Conservation (phyloP, 306 rosid genomes). For the Myrica gale region DNA sequence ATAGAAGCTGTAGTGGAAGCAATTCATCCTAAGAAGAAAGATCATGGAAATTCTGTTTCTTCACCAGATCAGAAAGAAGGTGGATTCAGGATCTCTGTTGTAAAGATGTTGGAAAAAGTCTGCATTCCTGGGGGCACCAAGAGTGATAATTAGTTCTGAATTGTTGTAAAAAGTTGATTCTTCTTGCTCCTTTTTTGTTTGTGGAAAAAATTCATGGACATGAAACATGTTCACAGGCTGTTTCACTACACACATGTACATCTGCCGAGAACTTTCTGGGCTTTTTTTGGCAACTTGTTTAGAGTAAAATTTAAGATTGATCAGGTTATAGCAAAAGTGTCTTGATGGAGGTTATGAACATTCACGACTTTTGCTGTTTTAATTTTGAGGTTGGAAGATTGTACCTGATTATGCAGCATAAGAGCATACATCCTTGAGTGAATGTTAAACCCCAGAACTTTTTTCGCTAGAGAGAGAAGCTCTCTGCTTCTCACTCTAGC, state of each 20-base stretch:
- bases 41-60: slow-evolving; percentile 20
- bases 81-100: slow-evolving; percentile 16
- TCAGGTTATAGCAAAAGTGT: background rate
- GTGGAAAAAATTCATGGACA: background rate
- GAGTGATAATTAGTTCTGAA: slow-evolving; percentile 16
- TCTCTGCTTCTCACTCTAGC: too few species aligned
- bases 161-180: slow-evolving; percentile 3
- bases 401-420: background rate
- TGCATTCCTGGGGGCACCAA: slow-evolving; percentile 10
- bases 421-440: too few species aligned
- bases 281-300: background rate
- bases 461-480: too few species aligned
- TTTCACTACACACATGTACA: background rate
- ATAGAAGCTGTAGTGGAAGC: slow-evolving; percentile 60
- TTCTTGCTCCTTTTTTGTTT: background rate
- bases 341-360: too few species aligned
- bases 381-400: background rate
- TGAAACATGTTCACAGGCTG: background rate
- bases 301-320: too few species aligned
- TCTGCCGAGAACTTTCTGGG: background rate
- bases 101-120: slow-evolving; percentile 18
- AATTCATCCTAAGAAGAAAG: slow-evolving; percentile 46
- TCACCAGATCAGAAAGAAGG: slow-evolving; percentile 23
- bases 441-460: too few species aligned
- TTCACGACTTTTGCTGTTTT: background rate